Conservation (phyloP, 805 yeast genomes). For the Babjeviella inositovora region DNA sequence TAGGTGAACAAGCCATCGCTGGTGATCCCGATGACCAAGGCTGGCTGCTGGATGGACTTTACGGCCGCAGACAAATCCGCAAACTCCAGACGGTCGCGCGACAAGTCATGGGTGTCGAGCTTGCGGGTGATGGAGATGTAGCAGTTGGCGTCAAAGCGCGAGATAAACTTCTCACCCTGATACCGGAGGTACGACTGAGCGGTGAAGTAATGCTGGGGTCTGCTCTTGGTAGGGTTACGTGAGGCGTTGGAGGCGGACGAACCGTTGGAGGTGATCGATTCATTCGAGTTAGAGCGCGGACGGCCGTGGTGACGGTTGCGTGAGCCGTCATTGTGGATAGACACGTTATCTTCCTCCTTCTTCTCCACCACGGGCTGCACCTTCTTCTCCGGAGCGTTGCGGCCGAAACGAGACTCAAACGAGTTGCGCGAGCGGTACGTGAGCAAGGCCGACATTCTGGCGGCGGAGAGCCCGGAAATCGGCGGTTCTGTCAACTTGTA, state of each 20-base stretch:
- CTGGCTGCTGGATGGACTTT: constrained; percentile 49
- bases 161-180: constrained; percentile 83
- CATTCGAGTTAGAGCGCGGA: no score
- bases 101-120: constrained; percentile 87
- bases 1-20: constrained; percentile 90
- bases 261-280: no score
- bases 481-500: constrained; percentile 73
- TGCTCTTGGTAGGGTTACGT: no score
- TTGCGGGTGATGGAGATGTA: constrained; percentile 89
- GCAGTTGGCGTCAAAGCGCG: constrained; percentile 91
- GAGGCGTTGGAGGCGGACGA: no score
- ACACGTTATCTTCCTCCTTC: constrained; percentile 1
- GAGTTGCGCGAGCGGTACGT: constrained; percentile 89
- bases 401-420: constrained; percentile 84
- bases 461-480: constrained; percentile 77
- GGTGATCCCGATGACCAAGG: constrained; percentile 74
- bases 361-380: constrained; percentile 1
- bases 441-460: constrained; percentile 90
- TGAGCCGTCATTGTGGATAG: constrained; percentile 1
- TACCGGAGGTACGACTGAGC: constrained; percentile 92
- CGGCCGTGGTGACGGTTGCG: no score
- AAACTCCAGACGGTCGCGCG: constrained; percentile 47
- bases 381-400: constrained; percentile 40
- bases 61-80: constrained; percentile 18
- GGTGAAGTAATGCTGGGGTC: constrained; percentile 59